These are phyloP conservation scores for Drechslerella coelobrocha DNA, from an alignment of 2,329 filamentous ascomycete species.

Conservation along the genomic window DNA sequence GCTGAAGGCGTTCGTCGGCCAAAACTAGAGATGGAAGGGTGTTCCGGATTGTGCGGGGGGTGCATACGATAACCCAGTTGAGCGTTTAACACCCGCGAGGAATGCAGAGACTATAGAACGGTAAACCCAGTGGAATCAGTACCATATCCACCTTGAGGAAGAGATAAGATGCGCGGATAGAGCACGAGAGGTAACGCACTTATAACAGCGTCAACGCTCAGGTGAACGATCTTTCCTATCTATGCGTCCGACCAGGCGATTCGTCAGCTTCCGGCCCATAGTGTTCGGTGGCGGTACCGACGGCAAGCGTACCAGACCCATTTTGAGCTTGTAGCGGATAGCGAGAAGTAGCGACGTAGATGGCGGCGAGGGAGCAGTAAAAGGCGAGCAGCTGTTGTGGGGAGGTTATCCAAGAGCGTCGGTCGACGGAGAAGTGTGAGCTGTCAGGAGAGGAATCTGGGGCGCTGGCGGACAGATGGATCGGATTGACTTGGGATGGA, in stretches of 20 bases:
- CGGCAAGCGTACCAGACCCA: constrained; percentile 43
- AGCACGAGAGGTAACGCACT: constrained; percentile 67
- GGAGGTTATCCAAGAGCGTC: constrained; percentile 9
- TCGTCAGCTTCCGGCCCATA: constrained; percentile 26
- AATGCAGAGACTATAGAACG: constrained; percentile 79
- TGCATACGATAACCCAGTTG: constrained; percentile 95
- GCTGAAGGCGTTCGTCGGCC: constrained; percentile 6
- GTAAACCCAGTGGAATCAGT: too few species aligned
- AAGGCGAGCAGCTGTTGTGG: background rate
- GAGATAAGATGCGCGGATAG: constrained; percentile 13
- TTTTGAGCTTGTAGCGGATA: constrained; percentile 15
- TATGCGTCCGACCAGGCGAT: constrained; percentile 60
- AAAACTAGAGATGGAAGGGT: background rate
- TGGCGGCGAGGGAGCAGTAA: background rate
- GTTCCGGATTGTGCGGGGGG: constrained; percentile 49
- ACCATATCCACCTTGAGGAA: too few species aligned
- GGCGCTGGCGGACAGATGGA: background rate
- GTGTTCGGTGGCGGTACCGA: constrained; percentile 7
- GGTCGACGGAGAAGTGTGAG: constrained; percentile 21
- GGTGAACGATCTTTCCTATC: constrained; percentile 92
- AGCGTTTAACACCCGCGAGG: constrained; percentile 95
- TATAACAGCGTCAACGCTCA: constrained; percentile 93
- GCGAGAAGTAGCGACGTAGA: constrained; percentile 7
- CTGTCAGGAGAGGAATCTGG: constrained; percentile 19
- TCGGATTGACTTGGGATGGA: constrained; percentile 14